A percentile compares a stretch with the other conserved stretches of the same genome.
These are phyloP conservation scores for Nigrospora osmanthi DNA, from an alignment of 2,329 filamentous ascomycete species.

Conservation along the genomic window DNA sequence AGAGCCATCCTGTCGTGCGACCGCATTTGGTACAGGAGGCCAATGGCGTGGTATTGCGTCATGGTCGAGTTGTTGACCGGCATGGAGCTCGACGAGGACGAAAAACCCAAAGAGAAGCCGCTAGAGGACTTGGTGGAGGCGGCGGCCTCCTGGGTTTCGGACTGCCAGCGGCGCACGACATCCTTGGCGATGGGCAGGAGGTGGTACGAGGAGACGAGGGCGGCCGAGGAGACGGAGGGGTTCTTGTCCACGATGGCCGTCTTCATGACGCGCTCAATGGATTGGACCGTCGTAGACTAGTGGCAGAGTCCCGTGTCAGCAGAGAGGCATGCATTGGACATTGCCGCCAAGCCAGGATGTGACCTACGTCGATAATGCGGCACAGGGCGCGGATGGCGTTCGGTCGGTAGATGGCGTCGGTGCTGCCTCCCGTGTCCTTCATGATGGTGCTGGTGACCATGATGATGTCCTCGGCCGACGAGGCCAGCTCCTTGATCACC, in stretches of 20 bases:
- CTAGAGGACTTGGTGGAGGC: constrained; percentile 81
- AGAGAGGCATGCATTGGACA: constrained; percentile 2
- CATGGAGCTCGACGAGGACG: constrained; percentile 65
- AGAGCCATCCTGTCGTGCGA: constrained; percentile 95
- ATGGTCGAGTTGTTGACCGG: constrained; percentile 92
- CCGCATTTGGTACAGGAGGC: constrained; percentile 94
- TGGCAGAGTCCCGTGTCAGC: constrained; percentile 8
- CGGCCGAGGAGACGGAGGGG: constrained; percentile 91
- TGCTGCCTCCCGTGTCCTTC: constrained; percentile 97
- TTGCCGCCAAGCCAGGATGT: neutral
- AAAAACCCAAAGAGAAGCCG: constrained; percentile 87
- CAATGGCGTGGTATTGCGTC: constrained; percentile 98
- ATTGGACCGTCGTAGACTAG: constrained; percentile 88
- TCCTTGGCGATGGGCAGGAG: constrained; percentile 93
- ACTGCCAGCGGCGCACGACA: constrained; percentile 95
- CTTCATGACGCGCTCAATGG: constrained; percentile 97
- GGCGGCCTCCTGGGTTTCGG: constrained; percentile 94
- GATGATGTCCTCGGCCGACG: constrained; percentile 95
- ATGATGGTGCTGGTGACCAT: constrained; percentile 99
- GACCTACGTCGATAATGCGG: constrained; percentile 85
- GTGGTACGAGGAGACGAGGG: constrained; percentile 94
- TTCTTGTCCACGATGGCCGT: constrained; percentile 99
- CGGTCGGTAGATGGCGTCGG: constrained; percentile 85
- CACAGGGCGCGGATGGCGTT: constrained; percentile 95
- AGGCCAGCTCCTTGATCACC: constrained; percentile 93